These are phyloP conservation scores for Chaetomium strumarium DNA, from an alignment of 2,329 filamentous ascomycete species.

Conservation along the genomic window DNA sequence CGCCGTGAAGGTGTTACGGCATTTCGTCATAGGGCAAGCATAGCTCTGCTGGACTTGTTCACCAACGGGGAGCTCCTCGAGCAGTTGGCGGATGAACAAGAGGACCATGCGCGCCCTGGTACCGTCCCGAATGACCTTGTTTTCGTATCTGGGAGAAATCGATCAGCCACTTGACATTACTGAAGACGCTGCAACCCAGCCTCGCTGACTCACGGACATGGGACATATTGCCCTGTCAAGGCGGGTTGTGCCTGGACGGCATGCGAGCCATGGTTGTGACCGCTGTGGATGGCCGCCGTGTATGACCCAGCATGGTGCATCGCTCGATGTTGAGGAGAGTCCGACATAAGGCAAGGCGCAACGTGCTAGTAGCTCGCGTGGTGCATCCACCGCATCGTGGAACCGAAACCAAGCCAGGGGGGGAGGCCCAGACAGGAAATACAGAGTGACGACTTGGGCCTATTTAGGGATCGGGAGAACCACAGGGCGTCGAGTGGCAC, in stretches of 20 bases:
- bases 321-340: constrained; percentile 21
- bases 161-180: neutral
- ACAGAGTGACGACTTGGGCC: constrained; percentile 17
- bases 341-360: constrained; percentile 25
- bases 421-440: constrained; percentile 21
- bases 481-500: constrained; percentile 8
- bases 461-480: constrained; percentile 20
- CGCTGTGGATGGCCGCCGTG: constrained; percentile 17
- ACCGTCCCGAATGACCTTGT: constrained; percentile 26
- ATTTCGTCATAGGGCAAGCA: constrained; percentile 28
- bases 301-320: constrained; percentile 24
- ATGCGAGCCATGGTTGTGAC: constrained; percentile 19
- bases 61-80: constrained; percentile 22
- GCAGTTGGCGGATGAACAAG: constrained; percentile 28
- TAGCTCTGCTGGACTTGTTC: constrained; percentile 20
- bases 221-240: constrained; percentile 17
- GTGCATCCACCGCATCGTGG: constrained; percentile 26
- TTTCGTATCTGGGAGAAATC: constrained; percentile 24
- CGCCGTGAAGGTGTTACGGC: constrained; percentile 20
- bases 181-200: no score
- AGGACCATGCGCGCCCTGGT: constrained; percentile 27
- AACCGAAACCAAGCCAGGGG: constrained; percentile 24
- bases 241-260: constrained; percentile 13
- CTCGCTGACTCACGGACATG: constrained; percentile 27
- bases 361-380: constrained; percentile 22